Conservation (phyloP, 2,329 filamentous ascomycete species). For the Trichoderma sp. region DNA sequence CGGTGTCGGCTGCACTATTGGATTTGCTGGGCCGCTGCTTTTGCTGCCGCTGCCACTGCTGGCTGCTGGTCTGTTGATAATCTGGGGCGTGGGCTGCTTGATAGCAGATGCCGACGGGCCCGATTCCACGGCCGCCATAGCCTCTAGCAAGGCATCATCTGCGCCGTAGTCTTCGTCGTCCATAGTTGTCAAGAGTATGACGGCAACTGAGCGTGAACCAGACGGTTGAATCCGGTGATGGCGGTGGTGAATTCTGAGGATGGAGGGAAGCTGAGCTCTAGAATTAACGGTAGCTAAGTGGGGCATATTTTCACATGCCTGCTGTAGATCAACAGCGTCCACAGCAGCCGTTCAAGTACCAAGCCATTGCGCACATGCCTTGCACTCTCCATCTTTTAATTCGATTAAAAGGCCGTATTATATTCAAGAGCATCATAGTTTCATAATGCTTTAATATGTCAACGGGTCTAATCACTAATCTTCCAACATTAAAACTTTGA, state of each 20-base stretch:
- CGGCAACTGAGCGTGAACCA: not conserved
- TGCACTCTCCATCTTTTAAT: too few relatives aligned
- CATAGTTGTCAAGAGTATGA: slow-evolving; percentile 33
- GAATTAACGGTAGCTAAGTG: slow-evolving; percentile 7
- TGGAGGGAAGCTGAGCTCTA: not conserved
- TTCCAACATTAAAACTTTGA: too few relatives aligned
- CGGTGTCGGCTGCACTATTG: slow-evolving; percentile 83
- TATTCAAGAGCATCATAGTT: too few relatives aligned
- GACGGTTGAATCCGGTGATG: not conserved
- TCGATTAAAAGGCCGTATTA: too few relatives aligned
- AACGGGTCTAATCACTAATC: too few relatives aligned
- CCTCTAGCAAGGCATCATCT: slow-evolving; percentile 58
- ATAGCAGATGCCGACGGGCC: slow-evolving; percentile 41
- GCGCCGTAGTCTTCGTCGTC: slow-evolving; percentile 60
- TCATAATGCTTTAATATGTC: too few relatives aligned
- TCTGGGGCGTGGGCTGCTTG: slow-evolving; percentile 55
- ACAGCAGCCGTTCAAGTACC: not conserved
- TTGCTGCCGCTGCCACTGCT: slow-evolving; percentile 31
- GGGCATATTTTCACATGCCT: not conserved
- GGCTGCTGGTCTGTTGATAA: slow-evolving; percentile 52
- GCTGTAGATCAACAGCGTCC: not conserved
- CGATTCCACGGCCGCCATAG: slow-evolving; percentile 54
- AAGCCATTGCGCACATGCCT: too few relatives aligned
- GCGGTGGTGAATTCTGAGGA: not conserved
- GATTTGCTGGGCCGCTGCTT: slow-evolving; percentile 44